Evolutionary conservation across 2,329 filamentous ascomycete species (phyloP), one percentile per base, ranked within the genome.

Genomic region (Aspergillus pseudoglaucus): DNA sequence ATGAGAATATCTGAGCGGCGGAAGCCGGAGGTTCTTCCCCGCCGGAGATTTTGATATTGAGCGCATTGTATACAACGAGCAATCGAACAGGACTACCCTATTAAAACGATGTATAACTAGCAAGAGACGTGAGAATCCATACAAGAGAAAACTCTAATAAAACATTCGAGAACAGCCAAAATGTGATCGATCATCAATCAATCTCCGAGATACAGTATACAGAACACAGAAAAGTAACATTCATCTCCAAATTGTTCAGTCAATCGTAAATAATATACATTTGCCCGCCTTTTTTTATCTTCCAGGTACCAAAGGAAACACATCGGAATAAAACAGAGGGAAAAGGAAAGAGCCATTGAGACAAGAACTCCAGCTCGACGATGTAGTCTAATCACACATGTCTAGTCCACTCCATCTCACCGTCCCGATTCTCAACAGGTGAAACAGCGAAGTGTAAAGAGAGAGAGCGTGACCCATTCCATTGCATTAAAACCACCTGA

Each of bases 211-310:
- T 17, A 25, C 33, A 35, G 14, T 9, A 35, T 12, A 45, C 15
- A 32, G 48, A 12, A 42, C 30, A 15, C 42, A 52, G 23, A 15
- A 22, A 20, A 44, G 15, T 14, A 27, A 40, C 27, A 22, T 25
- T 50, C 48, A 41, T 48, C 47, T 54, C 51, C 44, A 55, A 48
- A 54, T 49, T 52, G 53, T 59, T 51, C 52, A 56, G 52, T 45
- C 48, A 56, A 49, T 30, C 25, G 25, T 30, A 56, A 46, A 64
- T 67, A 67, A 66, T 67, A 60, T 67, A 67, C 63, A 66, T 60
- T 64, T 59, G 60, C 58, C 59, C 58, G 58, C 62, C 55, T 56
- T 59, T 59, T 53, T 53, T 51, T 52, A 48, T 50, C 51, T 49
- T 53, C 50, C 53, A 45, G 51, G 45, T 52, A 53, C 52, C 42